A percentile compares a stretch with the other conserved stretches of the same genome.
phyloP scores from a whole-genome alignment of 371 early-diverging fungal genomes.

The Mortierella sp. region DNA sequence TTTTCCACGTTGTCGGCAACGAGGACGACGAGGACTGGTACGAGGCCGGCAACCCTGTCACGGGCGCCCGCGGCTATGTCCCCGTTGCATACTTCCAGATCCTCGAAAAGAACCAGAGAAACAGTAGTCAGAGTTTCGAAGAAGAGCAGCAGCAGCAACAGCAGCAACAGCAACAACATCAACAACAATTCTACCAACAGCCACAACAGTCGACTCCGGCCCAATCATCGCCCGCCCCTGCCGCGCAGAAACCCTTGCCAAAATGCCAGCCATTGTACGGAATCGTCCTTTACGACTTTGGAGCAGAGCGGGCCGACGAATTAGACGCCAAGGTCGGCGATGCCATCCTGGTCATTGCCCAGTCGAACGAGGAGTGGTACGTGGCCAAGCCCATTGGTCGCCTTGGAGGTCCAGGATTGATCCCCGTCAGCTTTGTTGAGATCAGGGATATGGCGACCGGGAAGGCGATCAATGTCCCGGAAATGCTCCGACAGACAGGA shows the following conservation, averaged over 20 bases:
- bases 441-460: conserved; percentile 78
- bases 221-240: conserved; percentile 20
- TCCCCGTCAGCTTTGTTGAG: conserved; percentile 87
- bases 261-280: conserved; percentile 73
- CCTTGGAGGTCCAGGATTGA: conserved; percentile 80
- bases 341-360: conserved; percentile 83
- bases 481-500: conserved; percentile 63
- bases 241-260: conserved; percentile 2
- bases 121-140: conserved; percentile 44
- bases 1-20: conserved; percentile 90
- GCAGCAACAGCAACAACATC: conserved; percentile 23
- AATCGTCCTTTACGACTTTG: conserved; percentile 84
- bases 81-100: conserved; percentile 84
- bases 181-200: conserved; percentile 12
- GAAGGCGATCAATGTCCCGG: conserved; percentile 68
- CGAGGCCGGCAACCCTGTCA: conserved; percentile 88
- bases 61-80: conserved; percentile 84
- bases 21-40: conserved; percentile 84
- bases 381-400: conserved; percentile 83
- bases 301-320: conserved; percentile 85
- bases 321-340: conserved; percentile 82
- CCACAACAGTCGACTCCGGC: conserved; percentile 10
- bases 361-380: conserved; percentile 86
- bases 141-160: conserved; percentile 28
- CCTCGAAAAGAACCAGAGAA: conserved; percentile 34